Conservation (phyloP, 139 green algal species). For the Bryopsis sp. region DNA sequence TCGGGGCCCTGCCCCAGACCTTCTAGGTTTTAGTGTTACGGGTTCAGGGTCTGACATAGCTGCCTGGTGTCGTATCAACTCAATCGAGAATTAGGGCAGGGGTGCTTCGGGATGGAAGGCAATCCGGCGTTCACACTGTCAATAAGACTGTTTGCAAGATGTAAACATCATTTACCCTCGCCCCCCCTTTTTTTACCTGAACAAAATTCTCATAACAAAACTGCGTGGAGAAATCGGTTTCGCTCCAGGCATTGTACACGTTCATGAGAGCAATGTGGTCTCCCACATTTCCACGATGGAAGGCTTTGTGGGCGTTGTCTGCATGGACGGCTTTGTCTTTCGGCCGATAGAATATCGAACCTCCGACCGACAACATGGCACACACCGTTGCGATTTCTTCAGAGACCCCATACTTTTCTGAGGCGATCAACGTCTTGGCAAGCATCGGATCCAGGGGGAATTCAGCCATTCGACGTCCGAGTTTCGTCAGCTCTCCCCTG, state of each 20-base stretch:
- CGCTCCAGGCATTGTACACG: slow-evolving; percentile 78
- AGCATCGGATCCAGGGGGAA: slow-evolving; percentile 97
- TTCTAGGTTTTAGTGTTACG: too few species aligned
- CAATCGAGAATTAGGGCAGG: too few species aligned
- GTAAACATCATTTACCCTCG: background rate
- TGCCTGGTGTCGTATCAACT: too few species aligned
- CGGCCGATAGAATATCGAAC: slow-evolving; percentile 89
- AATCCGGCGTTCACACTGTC: too few species aligned
- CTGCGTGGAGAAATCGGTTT: slow-evolving; percentile 78
- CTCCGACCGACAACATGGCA: slow-evolving; percentile 87
- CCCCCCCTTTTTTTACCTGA: slow-evolving; percentile 42
- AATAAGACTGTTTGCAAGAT: too few species aligned
- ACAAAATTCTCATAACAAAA: slow-evolving; percentile 99
- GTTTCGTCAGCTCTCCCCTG: slow-evolving; percentile 80
- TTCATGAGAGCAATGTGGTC: slow-evolving; percentile 93
- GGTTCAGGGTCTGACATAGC: too few species aligned
- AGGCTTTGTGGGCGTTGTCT: slow-evolving; percentile 82
- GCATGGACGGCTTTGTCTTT: slow-evolving; percentile 93
- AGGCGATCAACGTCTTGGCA: slow-evolving; percentile 83
- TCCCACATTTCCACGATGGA: slow-evolving; percentile 48
- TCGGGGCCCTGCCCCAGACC: too few species aligned
- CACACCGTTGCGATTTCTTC: slow-evolving; percentile 84
- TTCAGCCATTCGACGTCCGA: slow-evolving; percentile 92
- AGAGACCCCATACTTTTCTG: slow-evolving; percentile 63
- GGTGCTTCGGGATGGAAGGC: background rate